Conservation (phyloP, 768 basidiomycete species). For the Tylopilus cervinicoccineus region DNA sequence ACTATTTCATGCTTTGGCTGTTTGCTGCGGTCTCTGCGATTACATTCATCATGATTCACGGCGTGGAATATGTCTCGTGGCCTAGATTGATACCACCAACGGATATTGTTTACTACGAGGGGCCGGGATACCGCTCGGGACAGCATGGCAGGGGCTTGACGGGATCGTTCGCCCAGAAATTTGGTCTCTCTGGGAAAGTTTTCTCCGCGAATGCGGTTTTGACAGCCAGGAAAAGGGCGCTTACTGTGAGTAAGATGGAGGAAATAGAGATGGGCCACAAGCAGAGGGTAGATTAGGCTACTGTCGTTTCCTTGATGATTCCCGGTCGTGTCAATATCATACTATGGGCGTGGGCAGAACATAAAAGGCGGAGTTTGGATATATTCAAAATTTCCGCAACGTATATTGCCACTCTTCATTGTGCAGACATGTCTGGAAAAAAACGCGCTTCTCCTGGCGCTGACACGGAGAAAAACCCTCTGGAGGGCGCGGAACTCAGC, state of each 20-base stretch:
- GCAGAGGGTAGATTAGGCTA: constrained; percentile 65
- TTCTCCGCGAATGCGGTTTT: constrained; percentile 37
- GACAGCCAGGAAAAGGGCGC: constrained; percentile 35
- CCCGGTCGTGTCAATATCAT: background rate
- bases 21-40: constrained; percentile 56
- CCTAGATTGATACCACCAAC: constrained; percentile 78
- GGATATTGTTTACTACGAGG: constrained; percentile 82
- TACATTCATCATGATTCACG: constrained; percentile 75
- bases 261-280: constrained; percentile 82
- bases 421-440: constrained; percentile 38
- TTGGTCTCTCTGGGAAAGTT: constrained; percentile 34
- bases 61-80: constrained; percentile 94
- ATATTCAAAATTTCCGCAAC: constrained; percentile 19
- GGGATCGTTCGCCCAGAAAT: constrained; percentile 30
- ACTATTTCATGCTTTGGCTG: constrained; percentile 84
- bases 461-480: constrained; percentile 67
- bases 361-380: constrained; percentile 31
- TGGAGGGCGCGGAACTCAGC: constrained; percentile 62
- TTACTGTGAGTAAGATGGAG: constrained; percentile 42
- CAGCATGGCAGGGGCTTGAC: constrained; percentile 73
- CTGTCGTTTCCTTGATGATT: background rate
- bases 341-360: constrained; percentile 6
- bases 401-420: constrained; percentile 1
- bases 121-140: constrained; percentile 80
- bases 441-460: constrained; percentile 82